Evolutionary conservation across 139 green algal species (phyloP).

Genomic region (Yamagishiella unicocca): DNA sequence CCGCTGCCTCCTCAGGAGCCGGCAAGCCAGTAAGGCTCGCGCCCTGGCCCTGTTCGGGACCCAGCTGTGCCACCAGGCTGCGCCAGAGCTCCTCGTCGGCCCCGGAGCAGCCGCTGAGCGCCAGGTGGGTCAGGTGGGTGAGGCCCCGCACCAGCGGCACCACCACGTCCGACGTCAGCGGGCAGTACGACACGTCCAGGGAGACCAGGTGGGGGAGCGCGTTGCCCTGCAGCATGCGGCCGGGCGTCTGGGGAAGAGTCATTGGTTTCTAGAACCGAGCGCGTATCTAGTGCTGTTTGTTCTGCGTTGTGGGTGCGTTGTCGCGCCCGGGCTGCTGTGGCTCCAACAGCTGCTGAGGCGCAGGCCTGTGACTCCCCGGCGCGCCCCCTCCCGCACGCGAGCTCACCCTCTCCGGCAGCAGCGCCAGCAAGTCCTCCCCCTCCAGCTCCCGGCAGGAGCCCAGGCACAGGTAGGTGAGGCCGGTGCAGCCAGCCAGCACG

Average conservation of each 20-base stretch:
- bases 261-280: too few species aligned
- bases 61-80: not conserved
- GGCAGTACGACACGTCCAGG: constrained; percentile 70
- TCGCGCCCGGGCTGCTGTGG: too few species aligned
- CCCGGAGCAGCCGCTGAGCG: constrained; percentile 62
- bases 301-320: too few species aligned
- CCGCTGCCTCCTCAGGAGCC: not conserved
- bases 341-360: too few species aligned
- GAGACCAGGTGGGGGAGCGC: constrained; percentile 53
- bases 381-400: not conserved
- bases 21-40: too few species aligned
- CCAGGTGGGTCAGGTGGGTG: constrained; percentile 52
- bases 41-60: not conserved
- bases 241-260: too few species aligned
- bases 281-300: too few species aligned
- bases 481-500: constrained; percentile 58
- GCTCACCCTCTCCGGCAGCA: constrained; percentile 50
- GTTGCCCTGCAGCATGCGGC: too few species aligned
- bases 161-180: constrained; percentile 34
- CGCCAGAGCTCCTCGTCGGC: constrained; percentile 64
- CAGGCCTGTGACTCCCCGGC: not conserved
- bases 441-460: constrained; percentile 60
- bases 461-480: constrained; percentile 62
- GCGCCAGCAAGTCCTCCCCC: constrained; percentile 45
- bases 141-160: constrained; percentile 39